A percentile compares a stretch with the other conserved stretches of the same genome.
These are phyloP conservation scores for Neurospora sp. DNA, from an alignment of 495 filamentous ascomycete species.

Conservation along the genomic window DNA sequence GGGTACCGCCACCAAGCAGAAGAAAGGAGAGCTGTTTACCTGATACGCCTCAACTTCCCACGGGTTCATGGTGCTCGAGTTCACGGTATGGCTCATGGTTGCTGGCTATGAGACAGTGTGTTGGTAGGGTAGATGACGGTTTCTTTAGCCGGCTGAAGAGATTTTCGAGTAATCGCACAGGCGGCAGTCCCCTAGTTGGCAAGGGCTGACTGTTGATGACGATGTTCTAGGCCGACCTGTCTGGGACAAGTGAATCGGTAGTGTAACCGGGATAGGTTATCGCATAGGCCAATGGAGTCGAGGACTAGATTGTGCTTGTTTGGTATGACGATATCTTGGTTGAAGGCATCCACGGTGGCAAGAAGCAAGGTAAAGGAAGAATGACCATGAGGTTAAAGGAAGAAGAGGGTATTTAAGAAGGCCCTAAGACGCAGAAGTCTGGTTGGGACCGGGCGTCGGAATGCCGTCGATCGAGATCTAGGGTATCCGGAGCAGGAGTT, in stretches of 20 bases:
- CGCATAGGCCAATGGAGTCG: not conserved
- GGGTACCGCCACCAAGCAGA: not conserved
- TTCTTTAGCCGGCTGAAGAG: not conserved
- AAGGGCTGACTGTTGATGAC: not conserved
- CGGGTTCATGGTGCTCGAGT: constrained; percentile 8
- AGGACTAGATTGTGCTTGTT: not conserved
- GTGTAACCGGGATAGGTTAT: constrained; percentile 6
- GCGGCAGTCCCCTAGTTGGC: not conserved
- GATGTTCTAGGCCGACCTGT: not conserved
- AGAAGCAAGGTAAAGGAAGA: not conserved
- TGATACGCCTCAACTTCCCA: constrained; percentile 17
- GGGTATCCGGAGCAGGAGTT: not conserved
- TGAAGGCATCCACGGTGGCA: not conserved
- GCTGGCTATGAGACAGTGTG: not conserved
- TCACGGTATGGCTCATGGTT: not conserved
- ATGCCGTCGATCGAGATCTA: constrained; percentile 3
- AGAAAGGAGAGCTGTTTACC: constrained; percentile 3
- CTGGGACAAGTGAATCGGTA: not conserved
- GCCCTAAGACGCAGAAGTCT: not conserved
- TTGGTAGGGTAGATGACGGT: not conserved
- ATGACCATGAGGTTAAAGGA: not conserved
- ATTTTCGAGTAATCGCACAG: not conserved
- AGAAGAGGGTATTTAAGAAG: constrained; percentile 5
- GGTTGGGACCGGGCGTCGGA: not conserved
- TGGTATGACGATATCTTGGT: constrained; percentile 2